phyloP scores from a whole-genome alignment of 169 alveolate genomes.

The Fabrea salina region DNA sequence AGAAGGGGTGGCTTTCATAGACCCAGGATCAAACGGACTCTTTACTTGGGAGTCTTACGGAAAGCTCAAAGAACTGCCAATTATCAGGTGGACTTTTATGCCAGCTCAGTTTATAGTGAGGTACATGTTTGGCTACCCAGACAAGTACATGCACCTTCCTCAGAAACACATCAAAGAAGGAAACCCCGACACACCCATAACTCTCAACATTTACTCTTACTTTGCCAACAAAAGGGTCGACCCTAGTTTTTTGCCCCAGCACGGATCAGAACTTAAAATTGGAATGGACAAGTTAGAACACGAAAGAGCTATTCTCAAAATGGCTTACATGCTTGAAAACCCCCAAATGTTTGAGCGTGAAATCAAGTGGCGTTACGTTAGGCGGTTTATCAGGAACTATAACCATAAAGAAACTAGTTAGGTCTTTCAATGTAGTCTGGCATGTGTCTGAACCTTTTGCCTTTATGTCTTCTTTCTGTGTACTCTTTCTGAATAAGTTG shows the following conservation, averaged over 20 bases:
- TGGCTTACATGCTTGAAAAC: constrained; percentile 4
- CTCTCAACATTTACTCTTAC: background rate
- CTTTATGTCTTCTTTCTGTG: constrained; percentile 33
- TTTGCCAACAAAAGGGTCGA: background rate
- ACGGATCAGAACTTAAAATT: background rate
- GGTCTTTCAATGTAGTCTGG: constrained; percentile 33
- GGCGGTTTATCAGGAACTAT: constrained; percentile 2
- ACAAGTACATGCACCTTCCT: background rate
- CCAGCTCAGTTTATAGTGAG: background rate
- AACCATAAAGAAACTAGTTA: too few relatives aligned
- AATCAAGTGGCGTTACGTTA: constrained; percentile 20
- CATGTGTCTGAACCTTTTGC: constrained; percentile 18
- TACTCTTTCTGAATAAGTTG: constrained; percentile 41
- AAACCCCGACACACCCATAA: background rate
- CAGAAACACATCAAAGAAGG: constrained; percentile 14
- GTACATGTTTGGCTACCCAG: background rate
- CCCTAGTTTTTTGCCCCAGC: background rate
- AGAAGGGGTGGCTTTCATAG: background rate
- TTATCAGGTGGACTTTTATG: background rate
- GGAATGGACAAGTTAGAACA: background rate
- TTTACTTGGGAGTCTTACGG: background rate
- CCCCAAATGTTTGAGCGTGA: background rate
- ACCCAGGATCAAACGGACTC: background rate
- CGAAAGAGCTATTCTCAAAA: background rate
- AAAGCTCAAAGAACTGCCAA: background rate